These are phyloP conservation scores for Crithidia sp. DNA, from an alignment of 208 protist species.

Conservation along the genomic window DNA sequence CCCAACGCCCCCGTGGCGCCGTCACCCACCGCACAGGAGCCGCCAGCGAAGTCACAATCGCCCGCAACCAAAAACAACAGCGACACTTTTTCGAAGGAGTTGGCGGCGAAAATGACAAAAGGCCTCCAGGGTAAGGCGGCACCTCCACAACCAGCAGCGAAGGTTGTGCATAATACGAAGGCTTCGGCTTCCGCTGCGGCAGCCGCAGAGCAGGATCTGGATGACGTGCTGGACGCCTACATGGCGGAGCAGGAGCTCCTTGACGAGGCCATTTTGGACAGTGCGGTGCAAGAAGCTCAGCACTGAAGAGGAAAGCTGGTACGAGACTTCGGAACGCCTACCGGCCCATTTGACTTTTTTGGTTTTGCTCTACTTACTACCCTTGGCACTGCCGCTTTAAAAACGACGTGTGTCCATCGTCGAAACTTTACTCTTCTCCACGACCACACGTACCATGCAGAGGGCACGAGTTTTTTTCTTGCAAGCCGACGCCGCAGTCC, in stretches of 20 bases:
- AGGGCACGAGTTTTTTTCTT: too few relatives aligned
- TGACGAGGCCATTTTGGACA: constrained; percentile 47
- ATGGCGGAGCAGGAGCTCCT: constrained; percentile 41
- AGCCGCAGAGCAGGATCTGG: constrained; percentile 13
- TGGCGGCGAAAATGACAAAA: constrained; percentile 23
- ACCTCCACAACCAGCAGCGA: neutral
- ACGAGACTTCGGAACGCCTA: too few relatives aligned
- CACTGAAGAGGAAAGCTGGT: neutral
- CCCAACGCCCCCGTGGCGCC: neutral
- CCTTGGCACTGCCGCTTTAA: too few relatives aligned
- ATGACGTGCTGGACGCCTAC: constrained; percentile 39
- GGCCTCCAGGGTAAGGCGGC: constrained; percentile 10
- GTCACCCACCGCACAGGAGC: neutral
- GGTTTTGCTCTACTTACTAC: too few relatives aligned
- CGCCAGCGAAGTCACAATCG: neutral
- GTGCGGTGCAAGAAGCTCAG: constrained; percentile 23
- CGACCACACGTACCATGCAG: too few relatives aligned
- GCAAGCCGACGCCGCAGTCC: too few relatives aligned
- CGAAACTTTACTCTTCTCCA: too few relatives aligned
- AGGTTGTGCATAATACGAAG: neutral
- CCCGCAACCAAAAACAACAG: neutral
- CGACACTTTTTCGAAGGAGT: constrained; percentile 21
- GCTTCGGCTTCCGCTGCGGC: neutral
- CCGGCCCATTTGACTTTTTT: too few relatives aligned
- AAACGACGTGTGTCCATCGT: too few relatives aligned